phyloP scores from a whole-genome alignment of 371 early-diverging fungal genomes.

The Haplosporangium sp. region DNA sequence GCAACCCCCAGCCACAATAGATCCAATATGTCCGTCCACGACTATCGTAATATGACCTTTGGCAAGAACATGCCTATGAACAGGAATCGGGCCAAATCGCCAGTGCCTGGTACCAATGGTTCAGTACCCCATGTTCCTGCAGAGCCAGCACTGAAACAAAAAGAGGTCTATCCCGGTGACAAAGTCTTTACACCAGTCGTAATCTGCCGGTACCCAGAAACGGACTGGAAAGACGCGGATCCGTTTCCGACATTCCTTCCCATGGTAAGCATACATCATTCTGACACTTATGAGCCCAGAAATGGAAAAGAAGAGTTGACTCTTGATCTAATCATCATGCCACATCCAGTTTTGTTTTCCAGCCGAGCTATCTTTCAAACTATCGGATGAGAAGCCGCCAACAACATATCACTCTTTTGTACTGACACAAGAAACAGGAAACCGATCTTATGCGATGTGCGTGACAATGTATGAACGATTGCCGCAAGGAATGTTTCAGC shows the following conservation, averaged over 20 bases:
- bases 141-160: constrained; percentile 2
- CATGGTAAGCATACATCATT: constrained; percentile 64
- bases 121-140: neutral
- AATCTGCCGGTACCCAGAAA: constrained; percentile 43
- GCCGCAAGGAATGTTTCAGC: constrained; percentile 22
- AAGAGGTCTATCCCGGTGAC: constrained; percentile 31
- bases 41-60: constrained; percentile 11
- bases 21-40: constrained; percentile 12
- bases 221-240: constrained; percentile 50
- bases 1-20: constrained; percentile 7
- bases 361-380: constrained; percentile 66
- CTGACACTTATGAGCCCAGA: neutral
- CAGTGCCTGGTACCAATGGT: neutral
- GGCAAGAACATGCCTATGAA: constrained; percentile 12
- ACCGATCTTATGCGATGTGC: constrained; percentile 77
- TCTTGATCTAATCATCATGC: neutral
- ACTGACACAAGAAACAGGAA: constrained; percentile 78
- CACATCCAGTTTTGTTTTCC: constrained; percentile 85
- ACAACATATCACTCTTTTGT: constrained; percentile 81
- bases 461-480: constrained; percentile 72
- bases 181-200: constrained; percentile 24
- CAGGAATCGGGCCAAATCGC: constrained; percentile 28
- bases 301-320: neutral
- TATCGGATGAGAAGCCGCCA: constrained; percentile 66
- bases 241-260: constrained; percentile 72